phyloP scores from a whole-genome alignment of 2,329 filamentous ascomycete genomes.

The Colletotrichum noveboracense region DNA sequence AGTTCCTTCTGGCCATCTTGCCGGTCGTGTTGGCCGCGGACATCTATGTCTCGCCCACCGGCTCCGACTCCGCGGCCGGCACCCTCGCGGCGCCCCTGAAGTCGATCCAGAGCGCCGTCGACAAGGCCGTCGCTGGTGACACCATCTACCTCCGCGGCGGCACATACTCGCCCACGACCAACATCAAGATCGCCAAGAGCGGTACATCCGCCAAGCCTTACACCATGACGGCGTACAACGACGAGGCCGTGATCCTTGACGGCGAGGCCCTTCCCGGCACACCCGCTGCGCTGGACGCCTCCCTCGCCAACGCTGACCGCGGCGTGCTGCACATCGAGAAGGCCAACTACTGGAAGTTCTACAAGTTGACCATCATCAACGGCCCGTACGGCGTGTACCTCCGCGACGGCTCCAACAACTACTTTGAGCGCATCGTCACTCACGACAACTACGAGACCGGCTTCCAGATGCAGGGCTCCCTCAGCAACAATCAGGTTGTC shows the following conservation, averaged over 20 bases:
- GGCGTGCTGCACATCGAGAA: constrained; percentile 52
- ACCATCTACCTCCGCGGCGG: constrained; percentile 39
- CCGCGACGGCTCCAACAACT: constrained; percentile 39
- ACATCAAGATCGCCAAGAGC: constrained; percentile 51
- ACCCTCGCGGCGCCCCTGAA: constrained; percentile 43
- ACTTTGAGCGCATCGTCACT: constrained; percentile 38
- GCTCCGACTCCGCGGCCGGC: constrained; percentile 42
- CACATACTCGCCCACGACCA: constrained; percentile 45
- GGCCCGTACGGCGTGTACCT: constrained; percentile 42
- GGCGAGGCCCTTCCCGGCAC: constrained; percentile 46
- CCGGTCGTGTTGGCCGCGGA: constrained; percentile 31
- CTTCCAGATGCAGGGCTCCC: constrained; percentile 38
- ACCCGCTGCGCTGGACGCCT: constrained; percentile 43
- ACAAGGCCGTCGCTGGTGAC: constrained; percentile 50
- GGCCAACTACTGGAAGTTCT: constrained; percentile 40
- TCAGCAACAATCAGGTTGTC: constrained; percentile 42
- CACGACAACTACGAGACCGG: constrained; percentile 44
- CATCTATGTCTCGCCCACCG: constrained; percentile 51
- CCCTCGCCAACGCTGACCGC: constrained; percentile 44
- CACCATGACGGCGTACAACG: constrained; percentile 45
- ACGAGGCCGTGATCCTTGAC: constrained; percentile 50
- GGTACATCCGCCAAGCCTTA: constrained; percentile 45
- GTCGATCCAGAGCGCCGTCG: constrained; percentile 51
- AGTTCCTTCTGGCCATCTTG: constrained; percentile 16
- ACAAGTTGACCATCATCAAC: constrained; percentile 41